A percentile compares a stretch with the other conserved stretches of the same genome.
Conservation (phyloP, 352 stramenopile species). For the Phytophthora vignae region DNA sequence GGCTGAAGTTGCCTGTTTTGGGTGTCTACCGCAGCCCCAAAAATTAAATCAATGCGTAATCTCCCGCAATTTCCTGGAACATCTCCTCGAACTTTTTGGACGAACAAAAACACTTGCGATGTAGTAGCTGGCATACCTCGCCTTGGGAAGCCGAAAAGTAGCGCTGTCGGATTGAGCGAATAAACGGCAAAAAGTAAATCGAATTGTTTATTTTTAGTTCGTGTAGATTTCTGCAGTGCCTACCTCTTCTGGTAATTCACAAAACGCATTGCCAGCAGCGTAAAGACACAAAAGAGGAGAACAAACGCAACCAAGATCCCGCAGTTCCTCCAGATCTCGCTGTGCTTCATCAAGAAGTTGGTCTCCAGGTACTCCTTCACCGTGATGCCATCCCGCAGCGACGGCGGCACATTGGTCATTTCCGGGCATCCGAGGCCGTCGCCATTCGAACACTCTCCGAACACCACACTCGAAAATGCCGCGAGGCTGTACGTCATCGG, state of each 20-base stretch:
- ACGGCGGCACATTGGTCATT: constrained; percentile 16
- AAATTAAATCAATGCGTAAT: too few relatives aligned
- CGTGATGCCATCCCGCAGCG: constrained; percentile 15
- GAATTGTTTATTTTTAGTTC: too few relatives aligned
- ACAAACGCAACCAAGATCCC: constrained; percentile 17
- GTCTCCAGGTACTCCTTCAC: constrained; percentile 23
- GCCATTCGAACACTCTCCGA: constrained; percentile 35
- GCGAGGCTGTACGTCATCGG: constrained; percentile 39
- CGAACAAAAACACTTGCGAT: too few relatives aligned
- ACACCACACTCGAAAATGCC: constrained; percentile 30
- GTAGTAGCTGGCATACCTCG: too few relatives aligned
- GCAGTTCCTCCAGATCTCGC: constrained; percentile 18
- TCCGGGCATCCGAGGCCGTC: constrained; percentile 19
- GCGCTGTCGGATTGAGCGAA: too few relatives aligned
- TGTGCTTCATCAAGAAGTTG: constrained; percentile 21
- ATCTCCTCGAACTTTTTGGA: too few relatives aligned
- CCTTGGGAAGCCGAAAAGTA: too few relatives aligned
- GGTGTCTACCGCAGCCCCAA: too few relatives aligned
- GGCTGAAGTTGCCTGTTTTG: too few relatives aligned
- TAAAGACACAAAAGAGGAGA: constrained; percentile 23
- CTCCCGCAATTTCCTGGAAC: too few relatives aligned
- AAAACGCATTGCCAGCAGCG: constrained; percentile 37
- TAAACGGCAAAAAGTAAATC: too few relatives aligned
- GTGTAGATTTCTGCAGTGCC: neutral
- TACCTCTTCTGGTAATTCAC: constrained; percentile 51